A percentile compares a stretch with the other conserved stretches of the same genome.
Evolutionary conservation across 805 yeast genomes (phyloP).

Genomic region (Isabelozyma rhagii): DNA sequence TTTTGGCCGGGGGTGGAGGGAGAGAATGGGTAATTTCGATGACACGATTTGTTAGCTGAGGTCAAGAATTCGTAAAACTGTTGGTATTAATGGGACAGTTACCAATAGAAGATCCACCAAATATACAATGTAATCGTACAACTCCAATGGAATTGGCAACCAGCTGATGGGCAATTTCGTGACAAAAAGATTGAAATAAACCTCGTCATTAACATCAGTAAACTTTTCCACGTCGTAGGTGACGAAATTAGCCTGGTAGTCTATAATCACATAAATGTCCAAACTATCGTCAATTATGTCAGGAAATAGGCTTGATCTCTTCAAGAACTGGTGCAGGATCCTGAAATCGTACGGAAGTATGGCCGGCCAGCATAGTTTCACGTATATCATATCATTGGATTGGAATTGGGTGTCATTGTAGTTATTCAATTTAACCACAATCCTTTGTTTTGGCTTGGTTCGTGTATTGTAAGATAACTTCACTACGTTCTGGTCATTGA

Average conservation of each 20-base stretch:
- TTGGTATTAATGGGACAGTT: background rate
- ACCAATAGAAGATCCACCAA: constrained; percentile 22
- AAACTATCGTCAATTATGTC: constrained; percentile 6
- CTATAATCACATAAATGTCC: constrained; percentile 22
- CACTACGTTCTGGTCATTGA: background rate
- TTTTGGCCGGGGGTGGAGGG: too few species aligned
- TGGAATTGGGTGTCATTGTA: constrained; percentile 22
- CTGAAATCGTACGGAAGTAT: constrained; percentile 22
- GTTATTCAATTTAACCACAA: constrained; percentile 33
- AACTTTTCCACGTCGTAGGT: constrained; percentile 9
- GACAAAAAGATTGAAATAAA: constrained; percentile 22
- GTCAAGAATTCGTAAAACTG: background rate
- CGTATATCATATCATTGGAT: constrained; percentile 21
- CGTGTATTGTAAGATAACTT: constrained; percentile 7
- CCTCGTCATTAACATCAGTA: constrained; percentile 6
- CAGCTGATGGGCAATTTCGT: constrained; percentile 21
- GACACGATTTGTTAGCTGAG: background rate
- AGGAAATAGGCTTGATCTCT: constrained; percentile 8
- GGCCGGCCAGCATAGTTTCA: constrained; percentile 39
- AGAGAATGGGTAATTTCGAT: too few species aligned
- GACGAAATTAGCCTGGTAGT: constrained; percentile 17
- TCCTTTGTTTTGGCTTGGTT: constrained; percentile 5
- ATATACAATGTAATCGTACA: constrained; percentile 23
- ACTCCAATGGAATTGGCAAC: constrained; percentile 33
- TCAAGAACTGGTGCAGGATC: constrained; percentile 19